Percentiles rank a stretch among this genome's conserved stretches.
Conservation (phyloP, 176 grass and related monocot species). For the Zoysia japonica region DNA sequence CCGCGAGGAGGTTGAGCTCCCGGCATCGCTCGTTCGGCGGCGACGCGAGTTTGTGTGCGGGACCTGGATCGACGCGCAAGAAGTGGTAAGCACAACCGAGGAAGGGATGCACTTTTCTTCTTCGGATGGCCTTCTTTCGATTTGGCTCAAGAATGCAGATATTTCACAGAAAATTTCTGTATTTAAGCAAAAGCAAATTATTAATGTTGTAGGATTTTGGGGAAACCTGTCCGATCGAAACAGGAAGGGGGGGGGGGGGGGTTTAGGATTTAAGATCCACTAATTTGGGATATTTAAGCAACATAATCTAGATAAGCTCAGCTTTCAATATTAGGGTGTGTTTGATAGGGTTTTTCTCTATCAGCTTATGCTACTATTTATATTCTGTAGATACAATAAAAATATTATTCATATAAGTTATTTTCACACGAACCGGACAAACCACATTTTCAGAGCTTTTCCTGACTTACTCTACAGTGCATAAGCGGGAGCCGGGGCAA, state of each 20-base stretch:
- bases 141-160: not conserved
- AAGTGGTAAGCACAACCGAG: constrained; percentile 23
- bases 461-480: too few relatives aligned
- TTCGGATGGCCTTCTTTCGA: not conserved
- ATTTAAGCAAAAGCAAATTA: not conserved
- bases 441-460: too few relatives aligned
- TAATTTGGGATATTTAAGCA: not conserved
- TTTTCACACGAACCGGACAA: too few relatives aligned
- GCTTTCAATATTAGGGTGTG: not conserved
- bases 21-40: constrained; percentile 41
- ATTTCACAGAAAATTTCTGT: not conserved
- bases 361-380: too few relatives aligned
- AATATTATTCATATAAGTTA: too few relatives aligned
- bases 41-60: constrained; percentile 42
- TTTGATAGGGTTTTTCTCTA: too few relatives aligned
- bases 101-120: not conserved
- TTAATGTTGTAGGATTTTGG: not conserved
- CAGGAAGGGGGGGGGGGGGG: not conserved
- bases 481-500: too few relatives aligned
- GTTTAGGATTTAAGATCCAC: not conserved
- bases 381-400: too few relatives aligned
- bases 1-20: constrained; percentile 38
- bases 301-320: not conserved
- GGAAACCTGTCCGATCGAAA: not conserved
- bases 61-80: constrained; percentile 40